A percentile compares a stretch with the other conserved stretches of the same genome.
Conservation (phyloP, 1,284 basidiomycete genomes). For the Austroboletus niveus region DNA sequence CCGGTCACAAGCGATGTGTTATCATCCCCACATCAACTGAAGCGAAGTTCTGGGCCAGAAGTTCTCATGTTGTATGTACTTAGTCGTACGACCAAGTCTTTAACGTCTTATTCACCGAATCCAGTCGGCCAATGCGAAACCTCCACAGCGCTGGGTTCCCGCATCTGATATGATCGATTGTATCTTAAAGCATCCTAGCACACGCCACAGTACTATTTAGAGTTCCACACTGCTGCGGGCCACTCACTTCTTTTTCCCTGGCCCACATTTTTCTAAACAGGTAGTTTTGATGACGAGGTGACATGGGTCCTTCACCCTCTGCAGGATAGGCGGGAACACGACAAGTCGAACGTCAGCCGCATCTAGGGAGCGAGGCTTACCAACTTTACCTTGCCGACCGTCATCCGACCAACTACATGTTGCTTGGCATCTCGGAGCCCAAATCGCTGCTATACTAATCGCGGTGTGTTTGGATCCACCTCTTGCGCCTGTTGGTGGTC, state of each 20-base stretch:
- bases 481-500: neutral
- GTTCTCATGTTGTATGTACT: too few species aligned
- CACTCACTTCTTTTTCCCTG: constrained; percentile 3
- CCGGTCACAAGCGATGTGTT: too few species aligned
- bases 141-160: neutral
- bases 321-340: neutral
- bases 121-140: neutral
- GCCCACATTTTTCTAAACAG: constrained; percentile 6
- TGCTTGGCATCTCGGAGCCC: constrained; percentile 8
- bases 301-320: constrained; percentile 20
- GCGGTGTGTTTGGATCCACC: too few species aligned
- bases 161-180: constrained; percentile 24
- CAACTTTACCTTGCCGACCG: constrained; percentile 2
- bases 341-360: neutral
- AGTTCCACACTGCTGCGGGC: neutral
- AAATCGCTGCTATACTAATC: neutral
- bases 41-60: too few species aligned
- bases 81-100: too few species aligned
- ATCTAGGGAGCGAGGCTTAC: constrained; percentile 5
- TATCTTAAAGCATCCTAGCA: neutral
- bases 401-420: constrained; percentile 10
- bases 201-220: constrained; percentile 6
- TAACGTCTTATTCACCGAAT: neutral
- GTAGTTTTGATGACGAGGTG: constrained; percentile 19
- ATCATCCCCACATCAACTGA: too few species aligned